Conservation (phyloP, 2,329 filamentous ascomycete genomes). For the Aulographum hederae region DNA sequence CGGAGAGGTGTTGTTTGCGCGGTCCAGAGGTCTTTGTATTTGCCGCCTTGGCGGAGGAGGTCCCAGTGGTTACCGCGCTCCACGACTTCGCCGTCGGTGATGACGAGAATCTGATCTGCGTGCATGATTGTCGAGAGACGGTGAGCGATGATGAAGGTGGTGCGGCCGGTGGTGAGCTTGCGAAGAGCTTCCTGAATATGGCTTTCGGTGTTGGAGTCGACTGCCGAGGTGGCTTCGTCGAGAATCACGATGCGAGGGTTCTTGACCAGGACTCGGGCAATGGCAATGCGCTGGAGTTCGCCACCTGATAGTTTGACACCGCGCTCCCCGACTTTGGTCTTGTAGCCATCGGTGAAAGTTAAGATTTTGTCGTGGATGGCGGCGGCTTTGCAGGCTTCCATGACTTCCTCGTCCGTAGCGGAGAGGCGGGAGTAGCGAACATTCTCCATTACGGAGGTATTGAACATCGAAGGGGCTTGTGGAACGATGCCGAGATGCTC, state of each 20-base stretch:
- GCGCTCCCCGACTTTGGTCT: conserved; percentile 20
- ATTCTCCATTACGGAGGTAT: conserved; percentile 45
- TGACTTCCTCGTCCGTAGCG: conserved; percentile 42
- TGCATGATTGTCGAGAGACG: conserved; percentile 72
- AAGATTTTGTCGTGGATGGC: conserved; percentile 47
- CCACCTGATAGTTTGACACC: conserved; percentile 39
- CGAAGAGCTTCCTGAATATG: conserved; percentile 45
- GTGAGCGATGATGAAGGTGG: conserved; percentile 55
- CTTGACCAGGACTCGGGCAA: conserved; percentile 61
- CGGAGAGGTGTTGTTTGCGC: conserved; percentile 52
- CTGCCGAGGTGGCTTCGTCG: conserved; percentile 76
- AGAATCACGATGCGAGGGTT: conserved; percentile 65
- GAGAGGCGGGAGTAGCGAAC: conserved; percentile 42
- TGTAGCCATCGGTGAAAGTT: conserved; percentile 29
- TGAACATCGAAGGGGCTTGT: conserved; percentile 46
- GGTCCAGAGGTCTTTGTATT: conserved; percentile 74
- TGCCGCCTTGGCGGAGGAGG: conserved; percentile 49
- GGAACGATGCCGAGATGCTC: conserved; percentile 44
- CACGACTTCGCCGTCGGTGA: conserved; percentile 56
- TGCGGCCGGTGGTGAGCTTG: conserved; percentile 39
- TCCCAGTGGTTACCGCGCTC: conserved; percentile 68
- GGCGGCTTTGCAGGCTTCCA: conserved; percentile 41
- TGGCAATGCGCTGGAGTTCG: conserved; percentile 48
- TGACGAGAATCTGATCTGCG: conserved; percentile 68
- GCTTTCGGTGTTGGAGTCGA: conserved; percentile 55